A percentile compares a stretch with the other conserved stretches of the same genome.
phyloP scores from a whole-genome alignment of 2,329 filamentous ascomycete species.

The Cladosporium sp. region DNA sequence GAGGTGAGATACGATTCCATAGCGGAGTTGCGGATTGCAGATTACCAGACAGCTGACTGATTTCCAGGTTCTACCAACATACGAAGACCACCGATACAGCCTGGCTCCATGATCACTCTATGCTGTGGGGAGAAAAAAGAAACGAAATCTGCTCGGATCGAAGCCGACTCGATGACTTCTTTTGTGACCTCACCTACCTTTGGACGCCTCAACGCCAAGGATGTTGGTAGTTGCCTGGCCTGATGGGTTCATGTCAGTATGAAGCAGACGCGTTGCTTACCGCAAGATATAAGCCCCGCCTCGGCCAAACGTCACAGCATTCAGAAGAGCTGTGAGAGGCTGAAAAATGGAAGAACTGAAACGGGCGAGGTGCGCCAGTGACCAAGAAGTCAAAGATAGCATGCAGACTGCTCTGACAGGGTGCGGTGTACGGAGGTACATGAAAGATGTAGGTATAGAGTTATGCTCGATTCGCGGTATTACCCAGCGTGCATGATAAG shows the following conservation, averaged over 20 bases:
- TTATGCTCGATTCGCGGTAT: not conserved
- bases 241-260: not conserved
- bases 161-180: not conserved
- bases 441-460: not conserved
- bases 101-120: not conserved
- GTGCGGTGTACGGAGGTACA: not conserved
- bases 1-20: not conserved
- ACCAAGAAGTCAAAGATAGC: not conserved
- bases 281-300: not conserved
- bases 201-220: not conserved
- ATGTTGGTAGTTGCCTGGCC: not conserved
- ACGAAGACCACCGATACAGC: slow-evolving; percentile 8
- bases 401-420: not conserved
- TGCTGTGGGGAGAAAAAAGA: not conserved
- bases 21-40: not conserved
- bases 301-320: not conserved
- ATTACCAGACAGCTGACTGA: not conserved
- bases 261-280: not conserved
- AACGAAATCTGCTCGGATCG: not conserved
- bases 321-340: not conserved
- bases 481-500: not conserved
- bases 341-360: not conserved
- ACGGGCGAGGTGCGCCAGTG: not conserved
- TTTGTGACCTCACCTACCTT: not conserved
- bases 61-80: slow-evolving; percentile 2